Evolutionary conservation across 257 asterid species (phyloP).

Genomic region (Handroanthus guayacan): DNA sequence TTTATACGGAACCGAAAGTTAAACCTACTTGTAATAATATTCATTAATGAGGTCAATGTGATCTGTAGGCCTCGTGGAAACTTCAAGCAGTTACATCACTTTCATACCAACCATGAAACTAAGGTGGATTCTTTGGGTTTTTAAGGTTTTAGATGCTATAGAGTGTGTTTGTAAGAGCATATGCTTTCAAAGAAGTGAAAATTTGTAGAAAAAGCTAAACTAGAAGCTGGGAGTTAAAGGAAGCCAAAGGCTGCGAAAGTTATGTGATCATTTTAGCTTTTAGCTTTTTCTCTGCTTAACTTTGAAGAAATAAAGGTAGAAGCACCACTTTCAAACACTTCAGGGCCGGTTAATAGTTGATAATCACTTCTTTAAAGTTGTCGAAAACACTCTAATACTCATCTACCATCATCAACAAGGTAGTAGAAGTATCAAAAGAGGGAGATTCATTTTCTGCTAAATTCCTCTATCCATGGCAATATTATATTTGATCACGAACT

Average conservation of each 20-base stretch:
- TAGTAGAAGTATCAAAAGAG: neutral
- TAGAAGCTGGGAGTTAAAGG: too few species aligned
- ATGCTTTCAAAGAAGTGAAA: too few species aligned
- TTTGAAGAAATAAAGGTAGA: too few species aligned
- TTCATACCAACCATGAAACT: neutral
- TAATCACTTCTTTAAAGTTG: too few species aligned
- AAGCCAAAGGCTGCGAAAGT: too few species aligned
- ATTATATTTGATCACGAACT: neutral
- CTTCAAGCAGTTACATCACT: neutral
- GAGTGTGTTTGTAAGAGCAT: neutral
- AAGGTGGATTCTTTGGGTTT: conserved; percentile 5
- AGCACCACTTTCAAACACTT: too few species aligned
- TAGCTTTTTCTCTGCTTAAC: too few species aligned
- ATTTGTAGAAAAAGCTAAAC: too few species aligned
- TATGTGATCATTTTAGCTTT: too few species aligned
- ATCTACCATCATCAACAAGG: neutral
- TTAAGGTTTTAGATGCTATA: neutral
- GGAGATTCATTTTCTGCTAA: neutral
- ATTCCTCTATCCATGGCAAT: neutral
- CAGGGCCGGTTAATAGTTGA: too few species aligned
- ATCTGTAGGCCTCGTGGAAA: conserved; percentile 2
- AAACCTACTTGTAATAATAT: neutral
- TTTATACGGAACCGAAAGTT: conserved; percentile 17
- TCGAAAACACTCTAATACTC: too few species aligned
- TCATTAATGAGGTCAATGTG: neutral